Conservation (phyloP, 805 yeast species). For the Cyberlindnera misumaiensis region DNA sequence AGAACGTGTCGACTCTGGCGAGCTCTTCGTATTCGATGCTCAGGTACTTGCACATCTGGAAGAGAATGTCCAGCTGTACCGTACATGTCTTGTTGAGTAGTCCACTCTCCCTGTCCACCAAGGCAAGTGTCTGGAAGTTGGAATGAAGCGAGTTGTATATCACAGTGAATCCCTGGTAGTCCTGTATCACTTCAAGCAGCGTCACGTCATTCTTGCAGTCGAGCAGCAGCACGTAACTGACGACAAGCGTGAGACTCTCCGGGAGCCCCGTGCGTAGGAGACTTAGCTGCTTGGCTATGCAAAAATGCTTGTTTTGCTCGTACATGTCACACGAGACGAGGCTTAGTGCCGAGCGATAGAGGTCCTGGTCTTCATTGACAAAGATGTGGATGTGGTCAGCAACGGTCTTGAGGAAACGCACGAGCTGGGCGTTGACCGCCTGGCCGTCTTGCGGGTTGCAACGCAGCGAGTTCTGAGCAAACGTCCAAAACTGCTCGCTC, state of each 20-base stretch:
- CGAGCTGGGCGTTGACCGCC: slow-evolving; percentile 16
- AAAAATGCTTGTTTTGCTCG: slow-evolving; percentile 34
- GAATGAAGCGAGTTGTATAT: slow-evolving; percentile 36
- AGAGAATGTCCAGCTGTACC: slow-evolving; percentile 44
- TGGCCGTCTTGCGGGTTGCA: slow-evolving; percentile 8
- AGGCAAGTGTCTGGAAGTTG: slow-evolving; percentile 15
- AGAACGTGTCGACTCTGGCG: slow-evolving; percentile 33
- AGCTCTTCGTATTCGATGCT: slow-evolving; percentile 39
- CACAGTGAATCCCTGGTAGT: slow-evolving; percentile 46
- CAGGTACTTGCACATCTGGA: slow-evolving; percentile 46
- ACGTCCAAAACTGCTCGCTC: slow-evolving; percentile 18
- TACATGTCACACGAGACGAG: slow-evolving; percentile 30
- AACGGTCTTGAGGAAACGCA: slow-evolving; percentile 17
- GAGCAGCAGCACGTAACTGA: slow-evolving; percentile 37
- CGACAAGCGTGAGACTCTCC: slow-evolving; percentile 31
- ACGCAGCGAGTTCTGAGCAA: slow-evolving; percentile 10
- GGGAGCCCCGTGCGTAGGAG: slow-evolving; percentile 32
- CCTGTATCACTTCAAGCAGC: slow-evolving; percentile 39
- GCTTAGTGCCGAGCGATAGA: slow-evolving; percentile 29
- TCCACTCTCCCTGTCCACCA: slow-evolving; percentile 22
- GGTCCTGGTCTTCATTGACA: slow-evolving; percentile 23
- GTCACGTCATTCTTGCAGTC: slow-evolving; percentile 37
- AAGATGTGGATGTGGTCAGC: slow-evolving; percentile 21
- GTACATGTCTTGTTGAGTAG: slow-evolving; percentile 32
- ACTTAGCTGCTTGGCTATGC: slow-evolving; percentile 43